Conservation (phyloP, 805 yeast species). For the Nakazawaea pomicola region DNA sequence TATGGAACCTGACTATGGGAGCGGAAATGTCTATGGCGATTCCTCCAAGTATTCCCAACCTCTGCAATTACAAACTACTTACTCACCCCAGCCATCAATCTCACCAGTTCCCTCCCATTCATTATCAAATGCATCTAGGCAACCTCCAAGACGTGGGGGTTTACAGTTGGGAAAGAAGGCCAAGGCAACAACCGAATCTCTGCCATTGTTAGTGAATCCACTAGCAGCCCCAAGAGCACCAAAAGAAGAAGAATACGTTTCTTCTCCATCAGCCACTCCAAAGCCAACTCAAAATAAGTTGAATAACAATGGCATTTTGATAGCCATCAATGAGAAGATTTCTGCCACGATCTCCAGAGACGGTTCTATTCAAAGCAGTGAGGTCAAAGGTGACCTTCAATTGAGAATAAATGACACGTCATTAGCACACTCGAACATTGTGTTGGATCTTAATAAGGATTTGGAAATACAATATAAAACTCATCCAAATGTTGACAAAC, state of each 20-base stretch:
- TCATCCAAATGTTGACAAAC: slow-evolving; percentile 92
- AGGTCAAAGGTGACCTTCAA: slow-evolving; percentile 87
- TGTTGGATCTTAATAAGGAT: slow-evolving; percentile 45
- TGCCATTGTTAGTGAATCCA: slow-evolving; percentile 26
- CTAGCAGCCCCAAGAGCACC: slow-evolving; percentile 19
- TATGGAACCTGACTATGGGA: slow-evolving; percentile 35
- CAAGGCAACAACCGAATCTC: slow-evolving; percentile 19
- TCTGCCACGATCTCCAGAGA: slow-evolving; percentile 79
- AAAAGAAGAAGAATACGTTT: slow-evolving; percentile 20
- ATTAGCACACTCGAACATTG: slow-evolving; percentile 60
- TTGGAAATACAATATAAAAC: slow-evolving; percentile 73
- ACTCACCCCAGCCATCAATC: slow-evolving; percentile 23
- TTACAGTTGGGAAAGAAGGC: slow-evolving; percentile 68
- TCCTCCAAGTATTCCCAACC: slow-evolving; percentile 3
- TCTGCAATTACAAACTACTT: slow-evolving; percentile 12
- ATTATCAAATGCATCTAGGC: slow-evolving; percentile 1
- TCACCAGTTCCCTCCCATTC: slow-evolving; percentile 20
- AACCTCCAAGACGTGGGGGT: slow-evolving; percentile 58
- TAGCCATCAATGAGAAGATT: slow-evolving; percentile 72
- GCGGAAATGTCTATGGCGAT: slow-evolving; percentile 16
- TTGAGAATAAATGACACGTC: slow-evolving; percentile 77
- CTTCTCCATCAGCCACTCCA: slow-evolving; percentile 17
- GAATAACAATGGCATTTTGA: slow-evolving; percentile 71
- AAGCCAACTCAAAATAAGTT: slow-evolving; percentile 28
- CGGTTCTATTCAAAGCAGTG: slow-evolving; percentile 65